These are phyloP conservation scores for Saturnispora kantuleensis DNA, from an alignment of 805 yeast genomes.

Conservation along the genomic window DNA sequence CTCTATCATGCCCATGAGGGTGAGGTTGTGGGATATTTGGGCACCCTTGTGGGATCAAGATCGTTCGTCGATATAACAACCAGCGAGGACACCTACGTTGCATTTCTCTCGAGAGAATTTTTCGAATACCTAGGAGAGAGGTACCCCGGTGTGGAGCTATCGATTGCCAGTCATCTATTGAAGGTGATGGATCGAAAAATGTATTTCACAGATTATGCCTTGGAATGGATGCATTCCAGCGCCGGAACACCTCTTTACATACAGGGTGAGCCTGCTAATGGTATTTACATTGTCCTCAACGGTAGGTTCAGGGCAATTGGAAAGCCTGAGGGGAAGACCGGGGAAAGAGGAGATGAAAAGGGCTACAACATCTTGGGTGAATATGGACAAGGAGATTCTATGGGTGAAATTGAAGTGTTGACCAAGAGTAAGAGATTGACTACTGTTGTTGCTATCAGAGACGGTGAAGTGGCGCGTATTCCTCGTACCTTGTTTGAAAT, in stretches of 20 bases:
- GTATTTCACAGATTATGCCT: conserved; percentile 73
- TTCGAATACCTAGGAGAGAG: conserved; percentile 63
- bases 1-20: conserved; percentile 61
- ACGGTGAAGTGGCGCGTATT: conserved; percentile 86
- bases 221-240: conserved; percentile 90
- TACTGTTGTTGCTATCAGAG: conserved; percentile 78
- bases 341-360: conserved; percentile 15
- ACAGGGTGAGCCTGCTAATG: conserved; percentile 83
- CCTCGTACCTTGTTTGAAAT: conserved; percentile 85
- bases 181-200: conserved; percentile 58
- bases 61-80: conserved; percentile 69
- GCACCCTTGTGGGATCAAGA: conserved; percentile 67
- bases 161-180: conserved; percentile 66
- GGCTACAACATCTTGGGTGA: conserved; percentile 48
- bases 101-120: conserved; percentile 53
- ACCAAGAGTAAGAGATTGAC: conserved; percentile 64
- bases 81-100: conserved; percentile 53
- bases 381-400: conserved; percentile 86
- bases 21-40: conserved; percentile 80
- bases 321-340: conserved; percentile 5
- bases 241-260: conserved; percentile 75
- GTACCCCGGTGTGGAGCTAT: conserved; percentile 64
- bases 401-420: conserved; percentile 91
- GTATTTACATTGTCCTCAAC: conserved; percentile 79
- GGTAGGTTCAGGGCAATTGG: conserved; percentile 70